Evolutionary conservation across 371 early-diverging fungal genomes (phyloP).

Genomic region (Mucor sp.): DNA sequence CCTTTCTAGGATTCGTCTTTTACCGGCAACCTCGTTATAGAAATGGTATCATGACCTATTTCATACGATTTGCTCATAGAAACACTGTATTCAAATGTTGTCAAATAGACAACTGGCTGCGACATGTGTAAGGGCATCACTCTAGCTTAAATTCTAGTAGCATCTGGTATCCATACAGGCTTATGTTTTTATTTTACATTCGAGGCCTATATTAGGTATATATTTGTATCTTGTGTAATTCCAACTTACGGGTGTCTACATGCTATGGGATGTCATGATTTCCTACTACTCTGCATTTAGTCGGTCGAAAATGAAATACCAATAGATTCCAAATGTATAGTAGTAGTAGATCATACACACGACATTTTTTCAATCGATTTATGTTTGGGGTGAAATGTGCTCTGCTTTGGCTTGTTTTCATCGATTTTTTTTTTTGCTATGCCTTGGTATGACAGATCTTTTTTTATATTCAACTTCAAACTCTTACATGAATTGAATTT

Average conservation of each 20-base stretch:
- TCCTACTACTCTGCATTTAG: not conserved
- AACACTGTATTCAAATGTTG: not conserved
- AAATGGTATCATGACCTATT: constrained; percentile 13
- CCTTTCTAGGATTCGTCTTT: not conserved
- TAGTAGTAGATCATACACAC: not conserved
- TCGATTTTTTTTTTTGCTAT: not conserved
- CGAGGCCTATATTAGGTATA: not conserved
- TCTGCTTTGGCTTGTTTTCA: not conserved
- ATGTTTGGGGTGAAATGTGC: not conserved
- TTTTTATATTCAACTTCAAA: not conserved
- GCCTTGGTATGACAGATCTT: constrained; percentile 1
- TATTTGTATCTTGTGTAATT: constrained; percentile 1
- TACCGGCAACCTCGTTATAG: not conserved
- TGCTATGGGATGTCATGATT: not conserved
- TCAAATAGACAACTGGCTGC: not conserved
- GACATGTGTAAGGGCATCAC: not conserved
- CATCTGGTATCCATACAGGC: not conserved
- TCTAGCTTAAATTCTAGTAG: not conserved
- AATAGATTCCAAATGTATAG: not conserved
- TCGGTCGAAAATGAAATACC: not conserved
- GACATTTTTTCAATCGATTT: not conserved
- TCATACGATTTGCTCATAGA: not conserved
- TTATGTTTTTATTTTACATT: not conserved
- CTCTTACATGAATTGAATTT: not conserved
- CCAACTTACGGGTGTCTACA: not conserved